phyloP scores from a whole-genome alignment of 257 asterid species.

The Salvia miltiorrhiza region DNA sequence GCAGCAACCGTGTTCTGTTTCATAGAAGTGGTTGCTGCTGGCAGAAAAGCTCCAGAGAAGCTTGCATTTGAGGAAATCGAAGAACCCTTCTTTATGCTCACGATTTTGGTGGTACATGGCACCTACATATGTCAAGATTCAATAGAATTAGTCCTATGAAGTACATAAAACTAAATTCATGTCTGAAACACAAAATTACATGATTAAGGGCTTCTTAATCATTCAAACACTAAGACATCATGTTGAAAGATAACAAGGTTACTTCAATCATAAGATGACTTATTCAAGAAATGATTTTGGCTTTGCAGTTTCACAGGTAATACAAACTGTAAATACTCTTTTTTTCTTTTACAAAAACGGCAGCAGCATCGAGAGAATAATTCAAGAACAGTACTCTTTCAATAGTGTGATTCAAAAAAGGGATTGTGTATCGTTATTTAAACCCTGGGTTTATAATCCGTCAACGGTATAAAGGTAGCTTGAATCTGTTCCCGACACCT shows the following conservation, averaged over 20 bases:
- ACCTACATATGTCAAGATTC: constrained; percentile 41
- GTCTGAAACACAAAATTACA: background rate
- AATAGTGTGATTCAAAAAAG: background rate
- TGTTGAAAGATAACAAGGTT: background rate
- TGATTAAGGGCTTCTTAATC: background rate
- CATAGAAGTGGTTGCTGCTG: constrained; percentile 33
- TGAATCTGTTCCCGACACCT: constrained; percentile 2
- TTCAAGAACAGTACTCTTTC: background rate
- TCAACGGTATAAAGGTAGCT: constrained; percentile 14
- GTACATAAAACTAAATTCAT: background rate
- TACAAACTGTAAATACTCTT: background rate
- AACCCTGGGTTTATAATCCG: background rate
- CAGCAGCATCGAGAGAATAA: too few species aligned
- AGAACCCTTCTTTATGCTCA: constrained; percentile 62
- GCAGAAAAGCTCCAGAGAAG: constrained; percentile 27
- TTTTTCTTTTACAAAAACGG: background rate
- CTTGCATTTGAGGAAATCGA: constrained; percentile 39
- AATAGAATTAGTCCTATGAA: background rate
- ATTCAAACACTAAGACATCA: background rate
- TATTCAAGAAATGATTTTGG: background rate
- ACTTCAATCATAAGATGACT: background rate
- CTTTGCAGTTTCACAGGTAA: too few species aligned
- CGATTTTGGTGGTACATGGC: constrained; percentile 60
- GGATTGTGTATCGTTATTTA: background rate
- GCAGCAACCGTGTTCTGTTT: constrained; percentile 40